Conservation (phyloP, 2,329 filamentous ascomycete genomes). For the Laburnicola sp. region DNA sequence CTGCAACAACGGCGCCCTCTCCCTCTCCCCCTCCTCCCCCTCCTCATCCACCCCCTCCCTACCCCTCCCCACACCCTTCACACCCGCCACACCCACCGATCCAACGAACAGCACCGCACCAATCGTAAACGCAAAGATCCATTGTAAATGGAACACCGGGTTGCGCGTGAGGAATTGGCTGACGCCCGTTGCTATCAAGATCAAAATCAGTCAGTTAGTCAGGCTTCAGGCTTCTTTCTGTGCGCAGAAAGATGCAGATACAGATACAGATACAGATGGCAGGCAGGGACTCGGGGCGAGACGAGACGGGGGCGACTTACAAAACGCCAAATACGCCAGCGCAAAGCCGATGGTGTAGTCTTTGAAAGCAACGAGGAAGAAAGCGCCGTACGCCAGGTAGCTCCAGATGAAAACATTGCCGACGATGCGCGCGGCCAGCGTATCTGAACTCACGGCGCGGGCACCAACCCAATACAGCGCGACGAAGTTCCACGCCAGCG, state of each 20-base stretch:
- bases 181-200: constrained; percentile 64
- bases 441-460: constrained; percentile 70
- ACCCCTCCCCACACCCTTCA: constrained; percentile 58
- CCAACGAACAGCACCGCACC: constrained; percentile 73
- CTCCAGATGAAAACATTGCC: constrained; percentile 90
- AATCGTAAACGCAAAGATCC: constrained; percentile 89
- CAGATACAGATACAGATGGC: background rate
- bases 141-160: constrained; percentile 78
- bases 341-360: constrained; percentile 78
- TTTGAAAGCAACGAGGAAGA: constrained; percentile 75
- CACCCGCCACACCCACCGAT: constrained; percentile 65
- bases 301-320: constrained; percentile 49
- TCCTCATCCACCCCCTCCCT: constrained; percentile 53
- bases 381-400: constrained; percentile 73
- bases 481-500: constrained; percentile 83
- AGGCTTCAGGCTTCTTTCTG: constrained; percentile 4
- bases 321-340: constrained; percentile 71
- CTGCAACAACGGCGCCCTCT: constrained; percentile 56
- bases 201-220: too few relatives aligned
- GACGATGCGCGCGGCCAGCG: constrained; percentile 72
- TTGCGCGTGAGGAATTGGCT: constrained; percentile 73
- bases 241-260: background rate
- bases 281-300: too few relatives aligned
- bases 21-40: constrained; percentile 56
- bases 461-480: constrained; percentile 89